A percentile compares a stretch with the other conserved stretches of the same genome.
These are phyloP conservation scores for Coprinellus aureogranulatus DNA, from an alignment of 768 basidiomycete species.

Conservation along the genomic window DNA sequence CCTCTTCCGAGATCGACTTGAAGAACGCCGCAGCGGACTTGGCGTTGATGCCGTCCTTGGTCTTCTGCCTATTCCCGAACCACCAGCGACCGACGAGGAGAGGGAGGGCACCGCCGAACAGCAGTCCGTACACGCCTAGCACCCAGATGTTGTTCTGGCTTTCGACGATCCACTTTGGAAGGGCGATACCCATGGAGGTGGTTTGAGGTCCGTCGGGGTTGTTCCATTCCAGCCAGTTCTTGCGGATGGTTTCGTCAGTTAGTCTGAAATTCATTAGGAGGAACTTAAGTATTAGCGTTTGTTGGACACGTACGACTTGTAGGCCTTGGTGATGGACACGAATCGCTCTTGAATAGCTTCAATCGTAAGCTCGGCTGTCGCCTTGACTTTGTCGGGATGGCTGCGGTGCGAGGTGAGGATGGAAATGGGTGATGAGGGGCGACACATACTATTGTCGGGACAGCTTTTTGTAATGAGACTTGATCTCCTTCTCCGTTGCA, in stretches of 20 bases:
- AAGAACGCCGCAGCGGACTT: constrained; percentile 85
- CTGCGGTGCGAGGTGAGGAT: constrained; percentile 37
- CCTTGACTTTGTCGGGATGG: constrained; percentile 95
- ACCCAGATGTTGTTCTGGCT: constrained; percentile 91
- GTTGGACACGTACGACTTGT: constrained; percentile 70
- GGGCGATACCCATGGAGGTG: constrained; percentile 89
- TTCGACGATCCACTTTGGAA: constrained; percentile 92
- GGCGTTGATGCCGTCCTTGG: constrained; percentile 87
- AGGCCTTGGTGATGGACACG: constrained; percentile 94
- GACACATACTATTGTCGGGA: constrained; percentile 75
- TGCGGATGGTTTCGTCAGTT: constrained; percentile 88
- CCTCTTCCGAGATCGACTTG: constrained; percentile 79
- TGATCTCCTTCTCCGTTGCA: constrained; percentile 84
- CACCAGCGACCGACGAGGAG: constrained; percentile 71
- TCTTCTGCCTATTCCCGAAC: constrained; percentile 87
- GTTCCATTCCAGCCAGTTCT: constrained; percentile 85
- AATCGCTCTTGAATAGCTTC: constrained; percentile 86
- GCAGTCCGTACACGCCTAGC: constrained; percentile 77
- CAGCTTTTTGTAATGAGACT: constrained; percentile 90
- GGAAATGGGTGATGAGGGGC: not conserved
- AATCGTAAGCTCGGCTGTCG: constrained; percentile 76
- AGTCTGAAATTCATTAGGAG: constrained; percentile 45
- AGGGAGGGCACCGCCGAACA: constrained; percentile 88
- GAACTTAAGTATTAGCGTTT: not conserved
- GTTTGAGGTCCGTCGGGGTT: constrained; percentile 98